Evolutionary conservation across 441 rosid genomes (phyloP).

Genomic region (Adansonia rubrostipa): DNA sequence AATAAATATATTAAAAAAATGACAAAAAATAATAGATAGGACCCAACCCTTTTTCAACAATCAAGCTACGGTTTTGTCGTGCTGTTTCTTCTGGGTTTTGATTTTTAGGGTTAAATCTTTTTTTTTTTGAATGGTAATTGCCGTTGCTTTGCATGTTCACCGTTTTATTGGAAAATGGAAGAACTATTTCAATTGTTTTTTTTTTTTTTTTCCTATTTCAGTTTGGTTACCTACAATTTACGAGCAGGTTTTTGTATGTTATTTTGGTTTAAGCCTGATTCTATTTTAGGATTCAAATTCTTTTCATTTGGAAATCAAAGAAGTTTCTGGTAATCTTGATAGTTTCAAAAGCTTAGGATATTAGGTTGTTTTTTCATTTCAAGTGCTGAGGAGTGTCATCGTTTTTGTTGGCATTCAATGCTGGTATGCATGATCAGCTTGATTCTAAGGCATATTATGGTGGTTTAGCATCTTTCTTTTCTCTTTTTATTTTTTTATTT

Average conservation of each 20-base stretch:
- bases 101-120: conserved; percentile 49
- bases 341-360: conserved; percentile 1
- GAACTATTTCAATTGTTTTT: not conserved
- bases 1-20: no score
- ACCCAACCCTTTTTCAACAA: no score
- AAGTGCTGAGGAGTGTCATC: not conserved
- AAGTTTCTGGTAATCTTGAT: conserved; percentile 36
- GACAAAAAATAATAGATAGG: no score
- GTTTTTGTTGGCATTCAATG: not conserved
- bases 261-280: conserved; percentile 16
- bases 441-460: not conserved
- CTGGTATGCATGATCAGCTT: not conserved
- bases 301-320: conserved; percentile 18
- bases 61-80: conserved; percentile 38
- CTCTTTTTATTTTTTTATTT: not conserved
- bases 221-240: conserved; percentile 1
- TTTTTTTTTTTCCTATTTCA: not conserved
- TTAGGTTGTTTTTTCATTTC: not conserved
- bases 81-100: conserved; percentile 18
- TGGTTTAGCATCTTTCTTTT: not conserved
- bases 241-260: conserved; percentile 21
- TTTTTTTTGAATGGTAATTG: conserved; percentile 15
- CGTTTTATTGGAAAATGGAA: not conserved
- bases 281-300: conserved; percentile 30
- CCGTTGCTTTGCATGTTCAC: conserved; percentile 11